phyloP scores from a whole-genome alignment of 441 rosid genomes.

The Mallotus japonicus region DNA sequence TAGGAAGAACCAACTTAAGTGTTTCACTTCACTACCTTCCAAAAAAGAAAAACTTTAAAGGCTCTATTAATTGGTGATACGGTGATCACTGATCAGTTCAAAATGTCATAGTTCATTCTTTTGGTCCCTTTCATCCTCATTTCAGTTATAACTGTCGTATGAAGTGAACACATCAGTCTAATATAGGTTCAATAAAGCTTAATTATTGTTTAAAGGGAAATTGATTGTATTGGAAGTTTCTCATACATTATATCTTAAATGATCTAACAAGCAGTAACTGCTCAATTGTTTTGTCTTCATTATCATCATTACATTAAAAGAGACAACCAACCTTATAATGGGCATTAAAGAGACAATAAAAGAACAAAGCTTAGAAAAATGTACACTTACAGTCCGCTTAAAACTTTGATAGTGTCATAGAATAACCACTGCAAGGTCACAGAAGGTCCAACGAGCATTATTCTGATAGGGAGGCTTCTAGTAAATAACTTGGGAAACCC shows the following conservation, averaged over 20 bases:
- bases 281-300: neutral
- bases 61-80: too few species aligned
- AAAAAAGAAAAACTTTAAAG: too few species aligned
- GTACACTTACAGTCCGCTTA: conserved; percentile 66
- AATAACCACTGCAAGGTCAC: conserved; percentile 74
- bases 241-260: neutral
- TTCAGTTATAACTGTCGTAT: too few species aligned
- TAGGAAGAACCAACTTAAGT: neutral
- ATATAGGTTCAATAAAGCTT: neutral
- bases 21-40: too few species aligned
- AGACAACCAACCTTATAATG: neutral
- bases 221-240: neutral
- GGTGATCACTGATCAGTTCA: too few species aligned
- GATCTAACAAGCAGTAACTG: neutral
- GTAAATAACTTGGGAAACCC: conserved; percentile 67
- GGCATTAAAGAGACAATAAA: neutral
- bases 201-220: neutral
- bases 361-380: conserved; percentile 8
- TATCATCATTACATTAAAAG: neutral
- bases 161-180: too few species aligned
- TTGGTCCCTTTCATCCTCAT: too few species aligned
- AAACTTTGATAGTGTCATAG: conserved; percentile 64
- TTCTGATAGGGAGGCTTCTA: conserved; percentile 71
- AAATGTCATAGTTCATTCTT: too few species aligned
- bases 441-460: conserved; percentile 66